Evolutionary conservation across 1,139 yeast genomes (phyloP), one percentile per base, ranked within the genome.

Genomic region (Starmera stellimalicola): DNA sequence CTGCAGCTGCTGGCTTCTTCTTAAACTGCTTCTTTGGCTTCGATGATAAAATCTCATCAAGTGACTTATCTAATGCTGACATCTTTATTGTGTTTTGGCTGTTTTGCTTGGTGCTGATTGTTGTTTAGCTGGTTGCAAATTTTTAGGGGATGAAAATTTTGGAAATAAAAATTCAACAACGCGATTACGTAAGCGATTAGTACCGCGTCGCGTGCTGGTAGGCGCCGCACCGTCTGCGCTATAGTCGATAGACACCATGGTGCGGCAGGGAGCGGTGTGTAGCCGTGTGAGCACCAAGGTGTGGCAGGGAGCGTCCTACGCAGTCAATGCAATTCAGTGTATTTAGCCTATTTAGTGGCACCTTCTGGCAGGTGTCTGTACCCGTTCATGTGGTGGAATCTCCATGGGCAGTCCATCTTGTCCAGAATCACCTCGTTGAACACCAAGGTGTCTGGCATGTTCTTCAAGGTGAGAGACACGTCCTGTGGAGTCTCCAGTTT

Each of bases 1-100:
- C 50, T 33, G 50, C 43, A 38, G 48, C 50, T 41, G 37, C 44
- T 19, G 39, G 34, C 47, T 44, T 54, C 57, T 65, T 63, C 49
- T 62, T 51, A 52, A 54, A 52, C 37, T 56, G 51, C 49, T 60
- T 61, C 50, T 61, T 62, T 52, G 70, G 73, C 59, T 62, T 66
- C 44, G 84, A 64, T 42, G 94, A 72, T 58, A 91, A 84, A 58
- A 91, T 91, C 53, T 88, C 97, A 66, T 91, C 98, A 56, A 91
- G 77, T 36, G 97, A 85, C 67, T 84, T 81, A 67, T 91, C 96
- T 64, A 91, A 73, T 47, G 77, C 63, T 47, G 80, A 71, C 80
- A 74, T 73, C 39, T 24, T 54, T 38, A 11, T 62, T 45, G 59
- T 65, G 23, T 65, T 63, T 26, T 12, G 14, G 4, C 27, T 31